phyloP scores from a whole-genome alignment of 805 yeast genomes.

The Saturnispora ahearnii region DNA sequence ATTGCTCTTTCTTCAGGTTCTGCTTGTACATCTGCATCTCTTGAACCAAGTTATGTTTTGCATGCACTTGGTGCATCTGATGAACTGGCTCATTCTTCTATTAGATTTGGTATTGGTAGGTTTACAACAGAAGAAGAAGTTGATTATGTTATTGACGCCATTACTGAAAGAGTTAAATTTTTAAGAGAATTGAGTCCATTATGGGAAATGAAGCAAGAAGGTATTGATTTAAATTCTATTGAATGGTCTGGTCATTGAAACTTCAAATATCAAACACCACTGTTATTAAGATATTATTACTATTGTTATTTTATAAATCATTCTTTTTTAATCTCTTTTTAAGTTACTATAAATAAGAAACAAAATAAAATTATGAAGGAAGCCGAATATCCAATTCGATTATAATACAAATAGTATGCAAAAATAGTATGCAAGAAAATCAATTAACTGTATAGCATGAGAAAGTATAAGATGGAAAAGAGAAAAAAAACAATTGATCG shows the following conservation, averaged over 20 bases:
- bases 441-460: neutral
- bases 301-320: neutral
- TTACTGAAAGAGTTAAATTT: slow-evolving; percentile 80
- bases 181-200: slow-evolving; percentile 88
- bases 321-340: neutral
- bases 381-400: neutral
- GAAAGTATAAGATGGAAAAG: neutral
- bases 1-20: slow-evolving; percentile 95
- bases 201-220: slow-evolving; percentile 99
- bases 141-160: slow-evolving; percentile 86
- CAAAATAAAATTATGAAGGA: neutral
- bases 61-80: slow-evolving; percentile 98
- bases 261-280: neutral
- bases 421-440: neutral
- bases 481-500: neutral
- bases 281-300: neutral
- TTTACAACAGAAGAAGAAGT: slow-evolving; percentile 95
- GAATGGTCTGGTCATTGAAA: slow-evolving; percentile 93
- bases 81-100: slow-evolving; percentile 96
- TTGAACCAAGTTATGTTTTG: slow-evolving; percentile 94
- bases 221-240: slow-evolving; percentile 85
- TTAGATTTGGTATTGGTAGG: slow-evolving; percentile 94
- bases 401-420: neutral
- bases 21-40: slow-evolving; percentile 97
- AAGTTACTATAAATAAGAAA: neutral